Evolutionary conservation across 352 stramenopile species (phyloP).

Genomic region (Phytophthora constricta): DNA sequence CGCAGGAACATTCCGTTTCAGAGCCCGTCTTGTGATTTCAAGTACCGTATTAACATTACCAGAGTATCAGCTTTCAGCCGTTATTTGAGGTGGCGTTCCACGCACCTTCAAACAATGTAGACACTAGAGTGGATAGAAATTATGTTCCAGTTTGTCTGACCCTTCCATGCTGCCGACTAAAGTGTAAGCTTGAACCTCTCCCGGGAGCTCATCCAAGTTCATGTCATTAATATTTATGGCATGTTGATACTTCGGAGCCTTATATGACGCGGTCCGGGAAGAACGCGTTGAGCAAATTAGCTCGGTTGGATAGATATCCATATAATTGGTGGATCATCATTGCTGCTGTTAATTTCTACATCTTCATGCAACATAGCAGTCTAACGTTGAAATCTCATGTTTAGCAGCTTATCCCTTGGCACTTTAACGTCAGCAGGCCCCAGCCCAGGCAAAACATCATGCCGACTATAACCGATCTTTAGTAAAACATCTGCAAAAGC

Average conservation of each 20-base stretch:
- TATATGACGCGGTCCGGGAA: background rate
- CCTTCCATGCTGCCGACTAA: background rate
- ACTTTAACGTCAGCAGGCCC: background rate
- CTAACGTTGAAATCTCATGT: background rate
- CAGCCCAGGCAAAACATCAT: slow-evolving; percentile 14
- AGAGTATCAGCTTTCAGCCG: slow-evolving; percentile 26
- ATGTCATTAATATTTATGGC: background rate
- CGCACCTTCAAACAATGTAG: slow-evolving; percentile 26
- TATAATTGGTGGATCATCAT: background rate
- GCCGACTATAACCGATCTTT: slow-evolving; percentile 12
- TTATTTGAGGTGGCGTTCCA: slow-evolving; percentile 33
- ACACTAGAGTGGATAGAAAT: background rate
- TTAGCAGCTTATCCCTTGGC: background rate
- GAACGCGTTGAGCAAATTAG: background rate
- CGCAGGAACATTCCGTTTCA: slow-evolving; percentile 39
- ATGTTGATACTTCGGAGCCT: background rate
- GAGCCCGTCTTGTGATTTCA: slow-evolving; percentile 29
- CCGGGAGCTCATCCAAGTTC: background rate
- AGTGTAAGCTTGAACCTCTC: background rate
- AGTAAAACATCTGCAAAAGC: background rate
- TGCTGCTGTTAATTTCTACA: background rate
- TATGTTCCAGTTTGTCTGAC: background rate
- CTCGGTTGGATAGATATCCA: background rate
- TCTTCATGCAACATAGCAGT: background rate
- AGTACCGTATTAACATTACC: slow-evolving; percentile 42